Conservation (phyloP, 306 rosid genomes). For the Cucumis melo region DNA sequence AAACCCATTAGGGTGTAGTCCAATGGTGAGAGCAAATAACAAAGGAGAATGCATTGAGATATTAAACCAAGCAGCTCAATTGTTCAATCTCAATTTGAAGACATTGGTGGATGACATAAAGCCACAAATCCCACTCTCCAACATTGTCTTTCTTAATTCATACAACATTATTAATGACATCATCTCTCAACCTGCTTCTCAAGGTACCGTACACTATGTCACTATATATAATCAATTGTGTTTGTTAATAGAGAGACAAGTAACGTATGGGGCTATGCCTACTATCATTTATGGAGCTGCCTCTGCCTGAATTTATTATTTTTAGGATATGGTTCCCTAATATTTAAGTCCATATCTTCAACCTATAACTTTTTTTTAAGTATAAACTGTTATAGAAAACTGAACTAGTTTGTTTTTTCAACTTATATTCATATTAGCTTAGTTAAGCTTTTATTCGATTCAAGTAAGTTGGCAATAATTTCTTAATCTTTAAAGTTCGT, state of each 20-base stretch:
- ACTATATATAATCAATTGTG: too few relatives aligned
- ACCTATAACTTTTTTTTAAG: too few relatives aligned
- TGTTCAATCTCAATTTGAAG: slow-evolving; percentile 24
- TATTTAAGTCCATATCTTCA: background rate
- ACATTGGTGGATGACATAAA: slow-evolving; percentile 15
- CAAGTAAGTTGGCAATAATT: too few relatives aligned
- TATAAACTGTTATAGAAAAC: too few relatives aligned
- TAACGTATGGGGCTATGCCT: background rate
- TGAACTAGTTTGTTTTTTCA: too few relatives aligned
- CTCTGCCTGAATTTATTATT: background rate
- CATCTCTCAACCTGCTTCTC: slow-evolving; percentile 13
- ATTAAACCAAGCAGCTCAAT: slow-evolving; percentile 25
- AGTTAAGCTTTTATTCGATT: too few relatives aligned
- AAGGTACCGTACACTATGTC: too few relatives aligned
- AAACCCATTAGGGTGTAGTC: slow-evolving; percentile 41
- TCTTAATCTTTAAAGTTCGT: too few relatives aligned
- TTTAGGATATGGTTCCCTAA: background rate
- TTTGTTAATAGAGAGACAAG: background rate
- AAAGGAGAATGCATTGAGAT: slow-evolving; percentile 16
- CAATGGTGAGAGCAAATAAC: slow-evolving; percentile 12
- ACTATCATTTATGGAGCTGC: background rate
- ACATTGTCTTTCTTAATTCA: slow-evolving; percentile 26
- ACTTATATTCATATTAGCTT: too few relatives aligned
- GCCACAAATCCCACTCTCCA: slow-evolving; percentile 16
- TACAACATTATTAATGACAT: slow-evolving; percentile 28